Conservation (phyloP, 202 grass and related monocot species). For the Hordeum pubiflorum region DNA sequence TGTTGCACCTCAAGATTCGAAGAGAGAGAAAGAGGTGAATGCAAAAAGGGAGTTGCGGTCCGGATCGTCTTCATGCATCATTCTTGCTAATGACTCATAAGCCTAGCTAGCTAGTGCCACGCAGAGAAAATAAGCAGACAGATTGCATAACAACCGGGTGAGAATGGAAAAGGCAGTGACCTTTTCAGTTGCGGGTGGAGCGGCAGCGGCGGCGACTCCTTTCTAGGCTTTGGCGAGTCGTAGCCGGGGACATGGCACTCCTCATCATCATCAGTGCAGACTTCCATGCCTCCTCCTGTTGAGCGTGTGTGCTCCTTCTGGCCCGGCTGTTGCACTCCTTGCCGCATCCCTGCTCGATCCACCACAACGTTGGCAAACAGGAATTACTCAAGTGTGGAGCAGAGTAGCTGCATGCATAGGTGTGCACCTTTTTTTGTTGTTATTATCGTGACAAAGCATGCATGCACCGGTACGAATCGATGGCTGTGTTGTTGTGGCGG, state of each 20-base stretch:
- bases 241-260: constrained; percentile 7
- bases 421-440: too few relatives aligned
- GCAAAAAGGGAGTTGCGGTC: too few relatives aligned
- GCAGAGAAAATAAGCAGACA: neutral
- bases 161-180: constrained; percentile 4
- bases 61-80: too few relatives aligned
- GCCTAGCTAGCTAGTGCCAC: too few relatives aligned
- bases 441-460: too few relatives aligned
- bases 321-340: neutral
- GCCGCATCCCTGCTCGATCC: constrained; percentile 24
- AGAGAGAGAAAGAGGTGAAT: too few relatives aligned
- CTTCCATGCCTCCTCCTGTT: constrained; percentile 15
- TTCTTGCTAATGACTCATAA: too few relatives aligned
- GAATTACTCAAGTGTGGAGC: neutral
- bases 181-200: constrained; percentile 42
- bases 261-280: constrained; percentile 23
- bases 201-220: constrained; percentile 3
- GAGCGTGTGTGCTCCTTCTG: constrained; percentile 15
- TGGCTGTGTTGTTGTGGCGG: too few relatives aligned
- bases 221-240: constrained; percentile 33
- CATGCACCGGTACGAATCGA: too few relatives aligned
- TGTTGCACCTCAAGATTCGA: too few relatives aligned
- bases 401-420: neutral
- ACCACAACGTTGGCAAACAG: constrained; percentile 9
- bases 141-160: neutral